phyloP scores from a whole-genome alignment of 192 early-diverging fungal genomes.

The Glomus cerebriforme region DNA sequence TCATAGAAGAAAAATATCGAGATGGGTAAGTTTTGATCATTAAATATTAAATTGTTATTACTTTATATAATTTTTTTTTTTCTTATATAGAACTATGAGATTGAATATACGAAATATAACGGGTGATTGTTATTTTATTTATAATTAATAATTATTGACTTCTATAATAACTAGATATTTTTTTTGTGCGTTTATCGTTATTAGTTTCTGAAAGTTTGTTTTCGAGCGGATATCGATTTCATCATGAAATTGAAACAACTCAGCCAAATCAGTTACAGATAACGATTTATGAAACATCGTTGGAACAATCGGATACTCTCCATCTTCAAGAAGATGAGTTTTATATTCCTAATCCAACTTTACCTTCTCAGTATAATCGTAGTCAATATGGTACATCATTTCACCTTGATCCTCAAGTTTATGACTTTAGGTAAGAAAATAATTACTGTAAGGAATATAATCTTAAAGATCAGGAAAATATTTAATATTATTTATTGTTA shows the following conservation, averaged over 20 bases:
- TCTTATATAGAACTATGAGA: background rate
- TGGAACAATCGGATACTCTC: background rate
- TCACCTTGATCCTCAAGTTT: background rate
- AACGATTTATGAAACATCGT: constrained; percentile 5
- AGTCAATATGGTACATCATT: background rate
- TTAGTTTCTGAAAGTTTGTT: background rate
- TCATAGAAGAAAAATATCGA: background rate
- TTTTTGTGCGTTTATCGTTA: background rate
- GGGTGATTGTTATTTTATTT: background rate
- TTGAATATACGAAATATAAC: background rate
- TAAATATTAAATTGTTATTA: background rate
- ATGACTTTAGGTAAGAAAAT: background rate
- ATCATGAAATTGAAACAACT: constrained; percentile 1
- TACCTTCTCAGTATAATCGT: background rate
- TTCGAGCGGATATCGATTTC: background rate
- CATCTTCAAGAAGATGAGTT: background rate
- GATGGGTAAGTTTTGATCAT: background rate
- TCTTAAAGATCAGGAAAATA: background rate
- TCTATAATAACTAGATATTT: no score
- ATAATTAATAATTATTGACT: no score
- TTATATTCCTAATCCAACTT: background rate
- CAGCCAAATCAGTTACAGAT: background rate
- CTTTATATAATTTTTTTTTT: background rate
- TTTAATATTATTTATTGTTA: background rate
- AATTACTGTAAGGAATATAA: background rate